phyloP scores from a whole-genome alignment of 2,329 filamentous ascomycete genomes.

The Fusarium sp. region DNA sequence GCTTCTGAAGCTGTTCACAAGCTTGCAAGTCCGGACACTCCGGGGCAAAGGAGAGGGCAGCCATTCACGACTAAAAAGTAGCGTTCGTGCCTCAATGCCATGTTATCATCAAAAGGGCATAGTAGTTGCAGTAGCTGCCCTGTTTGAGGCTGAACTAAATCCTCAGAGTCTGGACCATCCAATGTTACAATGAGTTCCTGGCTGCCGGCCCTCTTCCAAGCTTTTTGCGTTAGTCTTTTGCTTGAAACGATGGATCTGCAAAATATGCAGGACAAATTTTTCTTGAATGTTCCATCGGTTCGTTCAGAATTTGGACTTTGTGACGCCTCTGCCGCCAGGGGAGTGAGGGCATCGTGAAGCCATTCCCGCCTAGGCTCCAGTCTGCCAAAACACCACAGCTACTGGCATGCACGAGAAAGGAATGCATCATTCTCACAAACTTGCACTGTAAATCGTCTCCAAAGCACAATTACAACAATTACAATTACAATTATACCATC shows the following conservation, averaged over 20 bases:
- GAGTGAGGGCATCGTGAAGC: background rate
- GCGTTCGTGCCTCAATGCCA: background rate
- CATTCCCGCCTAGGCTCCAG: background rate
- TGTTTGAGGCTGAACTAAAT: background rate
- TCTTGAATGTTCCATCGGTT: background rate
- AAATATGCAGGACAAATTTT: background rate
- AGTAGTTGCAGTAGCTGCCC: background rate
- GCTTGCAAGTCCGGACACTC: background rate
- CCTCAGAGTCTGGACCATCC: background rate
- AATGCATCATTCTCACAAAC: background rate
- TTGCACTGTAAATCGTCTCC: background rate
- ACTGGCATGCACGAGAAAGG: background rate
- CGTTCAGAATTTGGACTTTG: background rate
- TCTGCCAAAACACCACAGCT: background rate
- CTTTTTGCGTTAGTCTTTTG: background rate
- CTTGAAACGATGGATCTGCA: background rate
- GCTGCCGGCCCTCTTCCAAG: background rate
- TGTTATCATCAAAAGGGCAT: background rate
- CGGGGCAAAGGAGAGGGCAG: background rate
- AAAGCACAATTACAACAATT: background rate
- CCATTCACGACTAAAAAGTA: background rate
- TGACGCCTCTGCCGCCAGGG: background rate
- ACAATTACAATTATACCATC: background rate
- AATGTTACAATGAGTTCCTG: background rate
- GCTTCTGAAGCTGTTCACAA: constrained; percentile 1